Percentiles rank a stretch among this genome's conserved stretches.
These are phyloP conservation scores for Nidularia pulvinata DNA, from an alignment of 768 basidiomycete genomes.

Conservation along the genomic window DNA sequence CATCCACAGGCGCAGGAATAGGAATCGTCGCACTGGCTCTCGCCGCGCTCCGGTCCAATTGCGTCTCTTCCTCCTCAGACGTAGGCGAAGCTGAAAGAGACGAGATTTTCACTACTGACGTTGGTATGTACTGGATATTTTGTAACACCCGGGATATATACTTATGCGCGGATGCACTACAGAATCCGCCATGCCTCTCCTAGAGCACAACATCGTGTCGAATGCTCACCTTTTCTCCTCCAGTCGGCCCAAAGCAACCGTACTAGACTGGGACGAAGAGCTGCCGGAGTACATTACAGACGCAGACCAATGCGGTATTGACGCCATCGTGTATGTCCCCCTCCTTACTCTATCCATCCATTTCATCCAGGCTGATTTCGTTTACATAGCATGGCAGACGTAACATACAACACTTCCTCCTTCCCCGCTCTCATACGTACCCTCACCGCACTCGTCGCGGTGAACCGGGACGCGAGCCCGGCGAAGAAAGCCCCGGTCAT, in stretches of 20 bases:
- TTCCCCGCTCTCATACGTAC: slow-evolving; percentile 81
- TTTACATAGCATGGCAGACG: slow-evolving; percentile 79
- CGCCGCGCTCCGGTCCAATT: slow-evolving; percentile 47
- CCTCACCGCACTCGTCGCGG: slow-evolving; percentile 45
- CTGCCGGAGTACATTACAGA: slow-evolving; percentile 44
- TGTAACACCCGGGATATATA: no score
- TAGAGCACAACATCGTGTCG: slow-evolving; percentile 65
- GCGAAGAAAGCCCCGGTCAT: slow-evolving; percentile 34
- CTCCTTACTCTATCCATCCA: background rate
- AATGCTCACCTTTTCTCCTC: slow-evolving; percentile 35
- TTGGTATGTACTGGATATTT: slow-evolving; percentile 45
- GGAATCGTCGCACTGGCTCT: slow-evolving; percentile 78
- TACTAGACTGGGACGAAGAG: slow-evolving; percentile 78
- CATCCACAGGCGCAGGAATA: slow-evolving; percentile 73
- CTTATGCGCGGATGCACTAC: background rate
- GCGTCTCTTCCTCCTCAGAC: background rate
- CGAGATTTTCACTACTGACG: slow-evolving; percentile 56
- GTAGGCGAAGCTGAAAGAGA: slow-evolving; percentile 9
- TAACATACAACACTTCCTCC: slow-evolving; percentile 87
- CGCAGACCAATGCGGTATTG: slow-evolving; percentile 36
- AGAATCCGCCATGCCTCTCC: slow-evolving; percentile 84
- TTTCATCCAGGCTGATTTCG: background rate
- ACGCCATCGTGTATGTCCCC: slow-evolving; percentile 67
- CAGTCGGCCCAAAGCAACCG: slow-evolving; percentile 25
- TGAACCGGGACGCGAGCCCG: slow-evolving; percentile 10